These are phyloP conservation scores for Fusarium secorum DNA, from an alignment of 2,329 filamentous ascomycete species.

Conservation along the genomic window DNA sequence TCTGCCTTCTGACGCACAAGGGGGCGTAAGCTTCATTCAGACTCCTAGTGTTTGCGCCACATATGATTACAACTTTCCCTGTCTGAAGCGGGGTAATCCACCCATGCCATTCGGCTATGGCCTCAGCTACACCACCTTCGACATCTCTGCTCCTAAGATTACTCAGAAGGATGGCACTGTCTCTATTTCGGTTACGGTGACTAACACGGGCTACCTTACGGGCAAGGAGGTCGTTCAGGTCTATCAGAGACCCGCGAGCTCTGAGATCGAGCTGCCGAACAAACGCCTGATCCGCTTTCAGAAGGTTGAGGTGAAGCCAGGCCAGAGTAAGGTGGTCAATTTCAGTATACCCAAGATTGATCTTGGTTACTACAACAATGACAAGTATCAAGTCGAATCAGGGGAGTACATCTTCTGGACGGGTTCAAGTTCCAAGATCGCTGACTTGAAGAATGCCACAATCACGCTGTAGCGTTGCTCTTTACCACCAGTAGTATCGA, in stretches of 20 bases:
- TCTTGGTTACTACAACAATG: neutral
- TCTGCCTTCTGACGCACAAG: neutral
- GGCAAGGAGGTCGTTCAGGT: neutral
- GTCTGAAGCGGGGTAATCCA: neutral
- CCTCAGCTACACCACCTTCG: neutral
- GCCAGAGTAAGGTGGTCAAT: neutral
- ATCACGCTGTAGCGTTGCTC: neutral
- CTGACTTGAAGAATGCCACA: neutral
- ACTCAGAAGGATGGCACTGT: neutral
- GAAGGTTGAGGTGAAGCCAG: neutral
- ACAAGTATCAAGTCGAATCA: neutral
- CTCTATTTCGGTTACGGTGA: neutral
- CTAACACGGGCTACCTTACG: neutral
- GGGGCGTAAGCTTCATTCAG: neutral
- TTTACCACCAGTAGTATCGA: neutral
- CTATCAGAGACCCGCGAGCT: neutral
- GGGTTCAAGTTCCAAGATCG: neutral
- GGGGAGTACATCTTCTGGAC: neutral
- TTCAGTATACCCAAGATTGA: neutral
- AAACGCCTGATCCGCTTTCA: neutral
- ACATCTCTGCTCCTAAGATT: neutral
- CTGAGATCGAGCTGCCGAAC: neutral
- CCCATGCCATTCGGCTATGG: neutral
- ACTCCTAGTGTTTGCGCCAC: neutral
- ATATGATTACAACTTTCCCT: neutral